Base-by-base conservation (phyloP, 805 yeast genomes). In the Wilhelminamyces savonicus region DNA sequence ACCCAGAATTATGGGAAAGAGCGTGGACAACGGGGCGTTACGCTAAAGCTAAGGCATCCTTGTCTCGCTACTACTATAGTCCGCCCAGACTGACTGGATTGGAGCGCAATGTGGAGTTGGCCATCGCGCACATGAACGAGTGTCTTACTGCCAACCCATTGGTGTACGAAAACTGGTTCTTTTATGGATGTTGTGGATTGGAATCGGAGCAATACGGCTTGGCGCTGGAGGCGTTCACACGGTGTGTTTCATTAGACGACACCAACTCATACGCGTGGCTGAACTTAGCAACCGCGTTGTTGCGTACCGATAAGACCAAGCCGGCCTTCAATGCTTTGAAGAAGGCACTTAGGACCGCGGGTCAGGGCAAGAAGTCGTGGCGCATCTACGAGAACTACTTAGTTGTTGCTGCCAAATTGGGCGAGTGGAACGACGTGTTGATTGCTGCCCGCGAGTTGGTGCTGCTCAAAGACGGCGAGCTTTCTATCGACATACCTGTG, bases 141-240 rank as follows among this genome's bases (percentile, higher is more conserved):
- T 78, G 92, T 10, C 62, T 90, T 35, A 61, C 69, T 14, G 75
- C 76, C 16, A 80, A 80, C 50, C 92, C 96, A 7, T 61, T 85
- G 30, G 74, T 72, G 44, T 76, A 72, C 43, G 84, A 82, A 13
- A 82, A 90, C 21, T 87, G 97, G 95, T 90, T 78, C 51, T 75
- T 87, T 46, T 87, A 88, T 48, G 97, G 97, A 5, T 85, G 95
- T 50, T 64, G 88, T 32, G 95, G 94, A 0, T 62, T 92, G 28
- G 95, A 86, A 48, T 54, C 75, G 10, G 68, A 60, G 6, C 76
- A 80, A 42, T 83, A 71, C 59, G 82, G 78, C 15, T 56, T 82
- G 25, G 95, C 97, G 0, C 78, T 94, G 0, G 94, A 84, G 49
- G 96, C 96, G 0, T 88, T 92, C 51, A 80, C 95, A 1, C 68